Conservation (phyloP, 2,329 filamentous ascomycete genomes). For the Fusarium buxicola region DNA sequence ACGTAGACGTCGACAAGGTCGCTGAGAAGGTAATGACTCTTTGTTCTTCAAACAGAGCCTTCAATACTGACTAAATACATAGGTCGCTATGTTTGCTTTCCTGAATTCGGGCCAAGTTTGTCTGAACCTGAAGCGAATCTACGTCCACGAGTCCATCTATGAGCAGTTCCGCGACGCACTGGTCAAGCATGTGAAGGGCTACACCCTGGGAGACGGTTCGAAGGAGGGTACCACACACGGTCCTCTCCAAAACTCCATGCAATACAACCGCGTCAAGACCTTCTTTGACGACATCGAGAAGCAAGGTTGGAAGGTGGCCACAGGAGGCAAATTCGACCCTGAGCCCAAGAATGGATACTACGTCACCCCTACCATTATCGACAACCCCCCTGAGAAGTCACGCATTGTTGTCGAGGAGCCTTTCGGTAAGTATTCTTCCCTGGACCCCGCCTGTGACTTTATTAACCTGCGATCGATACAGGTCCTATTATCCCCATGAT, state of each 20-base stretch:
- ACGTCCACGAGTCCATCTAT: slow-evolving; percentile 70
- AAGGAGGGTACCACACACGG: slow-evolving; percentile 56
- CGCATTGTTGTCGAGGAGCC: slow-evolving; percentile 67
- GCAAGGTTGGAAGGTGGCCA: slow-evolving; percentile 55
- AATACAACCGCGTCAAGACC: slow-evolving; percentile 65
- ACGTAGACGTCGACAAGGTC: slow-evolving; percentile 62
- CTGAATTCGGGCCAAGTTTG: slow-evolving; percentile 62
- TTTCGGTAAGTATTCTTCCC: slow-evolving; percentile 48
- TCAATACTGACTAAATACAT: not conserved
- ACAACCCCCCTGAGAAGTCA: slow-evolving; percentile 68
- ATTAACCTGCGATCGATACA: not conserved
- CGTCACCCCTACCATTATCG: slow-evolving; percentile 68
- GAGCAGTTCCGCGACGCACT: slow-evolving; percentile 62
- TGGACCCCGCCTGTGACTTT: rapidly evolving
- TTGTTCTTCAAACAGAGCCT: rapidly evolving
- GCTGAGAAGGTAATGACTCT: slow-evolving; percentile 50
- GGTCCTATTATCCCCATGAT: slow-evolving; percentile 71
- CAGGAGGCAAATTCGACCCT: slow-evolving; percentile 41
- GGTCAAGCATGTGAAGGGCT: slow-evolving; percentile 53
- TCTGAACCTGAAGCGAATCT: slow-evolving; percentile 65
- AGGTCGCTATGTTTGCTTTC: slow-evolving; percentile 61
- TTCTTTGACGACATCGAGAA: slow-evolving; percentile 64
- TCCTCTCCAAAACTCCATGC: slow-evolving; percentile 73
- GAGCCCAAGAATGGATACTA: slow-evolving; percentile 62
- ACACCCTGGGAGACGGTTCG: slow-evolving; percentile 60